A percentile compares a stretch with the other conserved stretches of the same genome.
phyloP scores from a whole-genome alignment of 2,329 filamentous ascomycete species.

The Cyanodermella asteris region DNA sequence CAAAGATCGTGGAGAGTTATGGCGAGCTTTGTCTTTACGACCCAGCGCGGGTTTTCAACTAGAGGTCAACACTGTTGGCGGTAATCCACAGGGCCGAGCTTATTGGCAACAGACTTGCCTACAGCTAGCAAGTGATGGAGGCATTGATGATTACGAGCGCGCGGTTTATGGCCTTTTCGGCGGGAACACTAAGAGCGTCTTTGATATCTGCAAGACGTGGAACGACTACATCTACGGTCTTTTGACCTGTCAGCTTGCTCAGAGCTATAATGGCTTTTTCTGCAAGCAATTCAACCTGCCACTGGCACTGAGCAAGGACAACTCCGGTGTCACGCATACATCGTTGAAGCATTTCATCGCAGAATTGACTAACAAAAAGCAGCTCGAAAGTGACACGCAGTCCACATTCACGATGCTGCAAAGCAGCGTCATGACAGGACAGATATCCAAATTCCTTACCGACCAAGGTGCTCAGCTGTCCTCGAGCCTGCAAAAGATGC shows the following conservation, averaged over 20 bases:
- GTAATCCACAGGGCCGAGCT: conserved; percentile 18
- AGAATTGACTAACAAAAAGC: too few species aligned
- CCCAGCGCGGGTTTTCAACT: conserved; percentile 14
- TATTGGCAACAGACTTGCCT: conserved; percentile 65
- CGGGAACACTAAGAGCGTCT: conserved; percentile 59
- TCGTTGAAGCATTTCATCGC: too few species aligned
- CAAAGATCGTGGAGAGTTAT: conserved; percentile 62
- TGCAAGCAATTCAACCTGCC: conserved; percentile 21
- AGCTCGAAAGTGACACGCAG: too few species aligned
- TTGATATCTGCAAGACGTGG: conserved; percentile 55
- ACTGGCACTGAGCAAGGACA: too few species aligned
- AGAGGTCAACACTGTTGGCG: too few species aligned
- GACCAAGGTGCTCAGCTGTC: too few species aligned
- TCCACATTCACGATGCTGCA: conserved; percentile 61
- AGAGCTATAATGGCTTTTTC: conserved; percentile 54
- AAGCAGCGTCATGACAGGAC: conserved; percentile 52
- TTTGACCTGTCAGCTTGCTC: too few species aligned
- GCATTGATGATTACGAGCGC: conserved; percentile 55
- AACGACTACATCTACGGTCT: conserved; percentile 73
- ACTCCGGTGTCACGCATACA: too few species aligned
- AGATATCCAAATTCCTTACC: too few species aligned
- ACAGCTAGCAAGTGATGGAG: conserved; percentile 43
- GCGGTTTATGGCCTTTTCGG: conserved; percentile 82
- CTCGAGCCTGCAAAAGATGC: too few species aligned
- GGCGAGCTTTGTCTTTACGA: conserved; percentile 68